These are phyloP conservation scores for Roridomyces roridus DNA, from an alignment of 768 basidiomycete genomes.

Conservation along the genomic window DNA sequence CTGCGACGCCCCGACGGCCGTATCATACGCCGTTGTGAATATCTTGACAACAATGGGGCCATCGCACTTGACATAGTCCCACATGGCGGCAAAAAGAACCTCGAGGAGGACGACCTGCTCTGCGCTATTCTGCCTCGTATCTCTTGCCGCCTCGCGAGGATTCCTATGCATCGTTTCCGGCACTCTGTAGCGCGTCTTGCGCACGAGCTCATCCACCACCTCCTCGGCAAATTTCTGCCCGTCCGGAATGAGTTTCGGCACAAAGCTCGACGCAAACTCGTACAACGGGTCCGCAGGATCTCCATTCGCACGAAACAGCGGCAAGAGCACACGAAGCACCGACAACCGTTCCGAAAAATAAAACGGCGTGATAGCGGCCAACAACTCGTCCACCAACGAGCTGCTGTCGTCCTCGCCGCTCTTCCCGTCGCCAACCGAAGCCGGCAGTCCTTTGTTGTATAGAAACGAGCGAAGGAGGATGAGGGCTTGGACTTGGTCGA, in stretches of 20 bases:
- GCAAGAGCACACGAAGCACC: slow-evolving; percentile 70
- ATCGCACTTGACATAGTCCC: slow-evolving; percentile 71
- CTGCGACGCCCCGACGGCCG: slow-evolving; percentile 70
- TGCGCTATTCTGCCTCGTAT: slow-evolving; percentile 76
- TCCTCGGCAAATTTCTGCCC: slow-evolving; percentile 64
- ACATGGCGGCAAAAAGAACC: slow-evolving; percentile 89
- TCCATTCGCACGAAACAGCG: slow-evolving; percentile 76
- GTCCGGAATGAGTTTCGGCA: slow-evolving; percentile 70
- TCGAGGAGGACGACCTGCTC: slow-evolving; percentile 86
- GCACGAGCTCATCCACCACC: slow-evolving; percentile 66
- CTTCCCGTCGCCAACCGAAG: slow-evolving; percentile 50
- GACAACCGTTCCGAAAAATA: slow-evolving; percentile 83
- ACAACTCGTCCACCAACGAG: slow-evolving; percentile 59
- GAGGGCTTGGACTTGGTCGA: slow-evolving; percentile 84
- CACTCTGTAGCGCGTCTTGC: slow-evolving; percentile 55
- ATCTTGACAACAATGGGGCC: slow-evolving; percentile 69
- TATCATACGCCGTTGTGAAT: slow-evolving; percentile 67
- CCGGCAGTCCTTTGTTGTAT: slow-evolving; percentile 76
- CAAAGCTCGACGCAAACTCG: slow-evolving; percentile 55
- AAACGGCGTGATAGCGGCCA: slow-evolving; percentile 80
- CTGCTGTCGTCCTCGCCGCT: slow-evolving; percentile 43
- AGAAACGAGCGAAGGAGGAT: slow-evolving; percentile 78
- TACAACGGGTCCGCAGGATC: slow-evolving; percentile 61
- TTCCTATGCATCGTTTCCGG: slow-evolving; percentile 54
- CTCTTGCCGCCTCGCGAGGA: slow-evolving; percentile 63